Base-by-base conservation (phyloP, 208 protist genomes). In the Acanthamoeba healyi region DNA sequence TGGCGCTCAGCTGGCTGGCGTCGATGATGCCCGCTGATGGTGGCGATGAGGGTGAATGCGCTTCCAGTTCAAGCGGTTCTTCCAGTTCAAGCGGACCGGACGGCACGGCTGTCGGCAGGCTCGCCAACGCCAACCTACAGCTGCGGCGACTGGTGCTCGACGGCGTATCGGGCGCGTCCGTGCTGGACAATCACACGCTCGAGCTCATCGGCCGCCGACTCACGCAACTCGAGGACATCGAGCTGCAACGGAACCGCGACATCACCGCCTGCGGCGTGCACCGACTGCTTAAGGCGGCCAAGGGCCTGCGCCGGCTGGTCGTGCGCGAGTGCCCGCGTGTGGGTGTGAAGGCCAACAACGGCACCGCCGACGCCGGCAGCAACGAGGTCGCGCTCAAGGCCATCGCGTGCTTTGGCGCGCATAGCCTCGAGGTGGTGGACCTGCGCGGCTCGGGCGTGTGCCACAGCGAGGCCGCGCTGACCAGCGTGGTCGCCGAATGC, bases 351-450 rank as follows among this genome's bases (percentile, higher is more conserved):
- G 61, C 9, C 26, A 29, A 7, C 61, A 24, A 24, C 19, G n/a
- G 26, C 29, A 70, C 7, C 22, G 26, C 14, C 61, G 26, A 26
- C 19, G 22, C 7, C 29, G 29, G 29, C 61, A 24, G 61, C 7
- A 12, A 42, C 17, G 70, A 42, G 3, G 10, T 17, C 4, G 70
- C 42, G 70, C 26, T 79, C 15, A 10, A 38, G 34, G 70, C 70
- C 34, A 9, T 79, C 10, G 70, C 70, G 10, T 10, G 14, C 70
- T 79, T 32, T 44, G 70, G 24, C 4, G 38, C 29, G 29, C 70
- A 79, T 32, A 42, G 70, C 70, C 70, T 79, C 36, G 70, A 79
- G 38, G 70, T 42, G 24, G 70, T 79, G 29, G 38, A 79, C 38
- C 70, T 79, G 38, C n/a, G 70, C 70, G 70, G 70, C 10, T 79